phyloP scores from a whole-genome alignment of 176 grass and related monocot genomes.

The sorghum (Sorghum bicolor) region Sorghum_bicolor_NCBIv3 NC_012873.2:61597501-61598000 shows the following conservation, averaged over 20 bases:
- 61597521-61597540: slow-evolving; percentile 50
- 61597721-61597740: slow-evolving; percentile 56
- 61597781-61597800: slow-evolving; percentile 78
- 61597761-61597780: slow-evolving; percentile 76
- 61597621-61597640: slow-evolving; percentile 55
- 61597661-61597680: slow-evolving; percentile 81
- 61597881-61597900: slow-evolving; percentile 48
- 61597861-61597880: slow-evolving; percentile 63
- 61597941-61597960: slow-evolving; percentile 51
- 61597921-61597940: slow-evolving; percentile 64
- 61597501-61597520: slow-evolving; percentile 73
- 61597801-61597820: slow-evolving; percentile 66
- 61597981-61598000: slow-evolving; percentile 55
- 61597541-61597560: slow-evolving; percentile 44
- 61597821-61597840: slow-evolving; percentile 81
- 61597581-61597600: slow-evolving; percentile 76
- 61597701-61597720: slow-evolving; percentile 76
- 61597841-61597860: slow-evolving; percentile 47
- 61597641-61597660: slow-evolving; percentile 52
- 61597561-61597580: slow-evolving; percentile 66
- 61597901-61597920: slow-evolving; percentile 42
- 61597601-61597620: slow-evolving; percentile 73
- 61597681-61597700: slow-evolving; percentile 86
- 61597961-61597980: slow-evolving; percentile 60
- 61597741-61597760: slow-evolving; percentile 88